Evolutionary conservation across 2,329 filamentous ascomycete species (phyloP), one percentile per base, ranked within the genome.

Genomic region (Pestalotiopsis sp.): DNA sequence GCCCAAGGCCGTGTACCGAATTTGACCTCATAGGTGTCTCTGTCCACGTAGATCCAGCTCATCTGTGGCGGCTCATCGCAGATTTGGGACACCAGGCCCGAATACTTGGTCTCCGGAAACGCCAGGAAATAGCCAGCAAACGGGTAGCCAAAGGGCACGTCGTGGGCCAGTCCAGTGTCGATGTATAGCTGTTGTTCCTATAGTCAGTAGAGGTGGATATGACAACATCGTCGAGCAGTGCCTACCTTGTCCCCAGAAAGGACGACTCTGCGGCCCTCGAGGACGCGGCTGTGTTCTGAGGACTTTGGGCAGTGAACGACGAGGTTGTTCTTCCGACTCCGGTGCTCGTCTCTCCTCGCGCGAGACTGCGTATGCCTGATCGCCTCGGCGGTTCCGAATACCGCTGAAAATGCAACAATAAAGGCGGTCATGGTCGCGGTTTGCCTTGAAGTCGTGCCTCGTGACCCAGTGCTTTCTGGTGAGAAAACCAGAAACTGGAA

Each of bases 51-150:
- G 70, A 85, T 81, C 84, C 84, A 85, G 73, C 85, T 85, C 78
- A 85, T 81, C 67, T 84, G 78, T 1, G 84, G 84, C 13, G 84
- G 82, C 9, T 83, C 82, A 61, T 84, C 81, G 45, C 79, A 82
- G 52, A 85, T 85, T 4, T 82, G 85, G 12, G 81, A 84, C 25
- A 85, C 84, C 1, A 85, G 79, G 1, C 84, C 84, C 17, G 83
- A 79, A 56, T 81, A 79, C 11, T 76, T 75, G 20, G 78, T 69
- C 6, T 87, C 86, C 4, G 87, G 86, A 71, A 88, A 89, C 0
- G 86, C 84, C 13, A 89, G 80, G 72, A 84, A 89, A 72, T 89
- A 89, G 17, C 87, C 87, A 2, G 85, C 81, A 72, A 87, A 89
- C 0, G 84, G 82, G 73, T 89, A 86, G 1, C 59, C 59, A 62